These are phyloP conservation scores for Rhodomyrtus tomentosa DNA, from an alignment of 345 rosid genomes.

Conservation along the genomic window DNA sequence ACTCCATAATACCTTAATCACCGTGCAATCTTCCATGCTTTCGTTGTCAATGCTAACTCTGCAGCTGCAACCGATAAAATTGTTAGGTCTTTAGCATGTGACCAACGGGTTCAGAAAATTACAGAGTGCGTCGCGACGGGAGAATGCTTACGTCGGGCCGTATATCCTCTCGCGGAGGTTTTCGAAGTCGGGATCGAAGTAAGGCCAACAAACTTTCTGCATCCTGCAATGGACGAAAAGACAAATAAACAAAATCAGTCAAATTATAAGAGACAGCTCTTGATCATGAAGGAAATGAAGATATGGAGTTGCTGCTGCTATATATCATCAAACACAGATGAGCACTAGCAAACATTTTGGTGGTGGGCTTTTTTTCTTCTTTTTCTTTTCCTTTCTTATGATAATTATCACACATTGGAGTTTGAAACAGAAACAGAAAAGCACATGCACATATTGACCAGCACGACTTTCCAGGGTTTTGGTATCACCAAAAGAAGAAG, in stretches of 20 bases:
- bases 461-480: neutral
- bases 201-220: constrained; percentile 56
- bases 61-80: constrained; percentile 27
- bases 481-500: neutral
- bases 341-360: no score
- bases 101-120: neutral
- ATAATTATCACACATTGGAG: neutral
- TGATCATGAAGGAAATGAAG: neutral
- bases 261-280: neutral
- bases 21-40: constrained; percentile 53
- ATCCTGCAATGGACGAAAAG: constrained; percentile 15
- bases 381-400: no score
- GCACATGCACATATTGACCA: neutral
- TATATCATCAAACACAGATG: neutral
- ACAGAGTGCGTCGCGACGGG: neutral
- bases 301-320: neutral
- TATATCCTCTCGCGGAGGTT: constrained; percentile 50
- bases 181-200: constrained; percentile 82
- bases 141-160: constrained; percentile 50
- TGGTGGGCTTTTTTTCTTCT: no score
- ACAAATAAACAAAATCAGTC: neutral
- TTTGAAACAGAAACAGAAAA: neutral
- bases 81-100: neutral
- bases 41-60: constrained; percentile 71
- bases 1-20: constrained; percentile 33